Percentiles rank a stretch among this genome's conserved stretches.
Conservation (phyloP, 2,329 filamentous ascomycete species). For the Diplocarpon mali region DNA sequence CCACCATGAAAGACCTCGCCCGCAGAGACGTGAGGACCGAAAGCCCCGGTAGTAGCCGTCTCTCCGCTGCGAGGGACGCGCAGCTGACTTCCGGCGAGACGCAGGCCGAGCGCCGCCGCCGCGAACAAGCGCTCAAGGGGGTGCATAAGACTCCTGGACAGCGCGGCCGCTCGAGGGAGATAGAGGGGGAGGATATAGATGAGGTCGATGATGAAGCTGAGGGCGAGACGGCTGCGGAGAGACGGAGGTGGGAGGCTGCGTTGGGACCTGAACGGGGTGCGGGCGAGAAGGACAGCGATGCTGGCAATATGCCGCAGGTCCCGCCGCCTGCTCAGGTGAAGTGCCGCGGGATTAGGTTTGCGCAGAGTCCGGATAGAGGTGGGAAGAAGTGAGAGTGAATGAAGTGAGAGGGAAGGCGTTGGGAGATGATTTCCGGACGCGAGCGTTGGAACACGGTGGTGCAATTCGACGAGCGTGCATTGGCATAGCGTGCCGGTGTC, state of each 20-base stretch:
- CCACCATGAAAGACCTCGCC: slow-evolving; percentile 23
- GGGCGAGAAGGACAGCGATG: slow-evolving; percentile 16
- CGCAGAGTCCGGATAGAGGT: slow-evolving; percentile 25
- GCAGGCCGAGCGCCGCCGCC: slow-evolving; percentile 55
- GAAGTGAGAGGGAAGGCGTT: no score
- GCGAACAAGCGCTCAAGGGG: slow-evolving; percentile 41
- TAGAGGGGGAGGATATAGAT: slow-evolving; percentile 8
- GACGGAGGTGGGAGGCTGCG: slow-evolving; percentile 61
- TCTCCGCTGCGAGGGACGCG: slow-evolving; percentile 30
- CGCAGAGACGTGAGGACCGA: slow-evolving; percentile 22
- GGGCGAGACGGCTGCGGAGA: slow-evolving; percentile 61
- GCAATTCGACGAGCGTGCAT: no score
- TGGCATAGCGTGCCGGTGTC: no score
- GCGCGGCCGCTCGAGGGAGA: slow-evolving; percentile 4
- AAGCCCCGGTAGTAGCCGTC: slow-evolving; percentile 16
- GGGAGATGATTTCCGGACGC: no score
- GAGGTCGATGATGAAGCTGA: slow-evolving; percentile 22
- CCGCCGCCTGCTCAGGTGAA: slow-evolving; percentile 18
- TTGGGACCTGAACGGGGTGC: slow-evolving; percentile 37
- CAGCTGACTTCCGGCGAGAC: slow-evolving; percentile 41
- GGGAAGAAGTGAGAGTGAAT: slow-evolving; percentile 6
- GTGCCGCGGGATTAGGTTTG: slow-evolving; percentile 26
- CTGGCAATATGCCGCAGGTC: slow-evolving; percentile 25
- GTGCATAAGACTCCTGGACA: slow-evolving; percentile 29
- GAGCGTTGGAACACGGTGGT: no score